Percentiles rank a stretch among this genome's conserved stretches.
These are phyloP conservation scores for Epichloe scottii DNA, from an alignment of 2,329 filamentous ascomycete species.

Conservation along the genomic window DNA sequence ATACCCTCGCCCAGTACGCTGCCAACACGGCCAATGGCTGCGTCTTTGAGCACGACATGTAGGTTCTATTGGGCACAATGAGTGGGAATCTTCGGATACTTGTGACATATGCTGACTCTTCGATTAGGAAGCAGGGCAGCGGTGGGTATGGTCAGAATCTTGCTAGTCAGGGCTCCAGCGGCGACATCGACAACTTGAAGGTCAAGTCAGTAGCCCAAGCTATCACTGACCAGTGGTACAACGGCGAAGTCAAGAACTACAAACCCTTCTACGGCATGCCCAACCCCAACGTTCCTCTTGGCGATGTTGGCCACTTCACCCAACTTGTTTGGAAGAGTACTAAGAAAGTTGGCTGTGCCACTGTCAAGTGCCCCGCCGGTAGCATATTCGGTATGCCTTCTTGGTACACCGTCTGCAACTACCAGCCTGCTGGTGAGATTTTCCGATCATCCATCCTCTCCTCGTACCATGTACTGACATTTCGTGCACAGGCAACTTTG, in stretches of 20 bases:
- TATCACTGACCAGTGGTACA: conserved; percentile 81
- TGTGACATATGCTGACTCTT: conserved; percentile 18
- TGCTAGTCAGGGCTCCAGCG: conserved; percentile 45
- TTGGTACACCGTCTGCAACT: conserved; percentile 86
- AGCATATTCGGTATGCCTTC: conserved; percentile 37
- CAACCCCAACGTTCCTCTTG: conserved; percentile 51
- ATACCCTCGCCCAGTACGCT: conserved; percentile 51
- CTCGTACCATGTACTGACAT: conserved; percentile 6
- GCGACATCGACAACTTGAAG: conserved; percentile 20
- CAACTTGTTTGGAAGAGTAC: conserved; percentile 30
- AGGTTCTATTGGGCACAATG: conserved; percentile 24
- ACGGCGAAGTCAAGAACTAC: conserved; percentile 50
- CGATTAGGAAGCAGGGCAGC: conserved; percentile 37
- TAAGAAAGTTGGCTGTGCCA: conserved; percentile 41
- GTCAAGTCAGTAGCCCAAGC: conserved; percentile 50
- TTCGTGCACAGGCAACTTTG: neutral
- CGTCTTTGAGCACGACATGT: conserved; percentile 65
- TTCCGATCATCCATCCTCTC: neutral
- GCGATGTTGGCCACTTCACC: conserved; percentile 46
- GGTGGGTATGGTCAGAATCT: conserved; percentile 86
- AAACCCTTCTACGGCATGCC: conserved; percentile 47
- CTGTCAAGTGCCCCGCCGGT: conserved; percentile 51
- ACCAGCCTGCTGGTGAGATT: conserved; percentile 55
- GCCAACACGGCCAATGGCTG: conserved; percentile 51
- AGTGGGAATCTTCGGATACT: neutral